phyloP scores from a whole-genome alignment of 495 filamentous ascomycete species.

The Articulospora tetracladia region DNA sequence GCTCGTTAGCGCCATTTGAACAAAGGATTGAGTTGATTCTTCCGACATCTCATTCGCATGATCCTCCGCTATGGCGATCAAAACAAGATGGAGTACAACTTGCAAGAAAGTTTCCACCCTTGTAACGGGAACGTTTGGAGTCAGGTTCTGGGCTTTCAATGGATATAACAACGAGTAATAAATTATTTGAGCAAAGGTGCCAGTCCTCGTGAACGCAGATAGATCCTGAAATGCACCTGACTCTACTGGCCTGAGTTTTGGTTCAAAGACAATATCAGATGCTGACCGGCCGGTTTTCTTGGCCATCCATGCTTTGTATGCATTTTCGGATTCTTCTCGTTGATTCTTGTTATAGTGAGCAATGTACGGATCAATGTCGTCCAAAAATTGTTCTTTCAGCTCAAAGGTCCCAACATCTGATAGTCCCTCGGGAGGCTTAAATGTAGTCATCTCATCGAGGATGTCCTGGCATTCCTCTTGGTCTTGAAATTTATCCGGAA shows the following conservation, averaged over 20 bases:
- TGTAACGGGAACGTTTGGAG: constrained; percentile 69
- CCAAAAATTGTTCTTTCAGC: constrained; percentile 77
- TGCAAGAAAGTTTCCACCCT: constrained; percentile 89
- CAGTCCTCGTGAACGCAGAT: constrained; percentile 70
- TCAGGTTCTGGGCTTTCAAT: constrained; percentile 57
- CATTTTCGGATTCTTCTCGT: constrained; percentile 88
- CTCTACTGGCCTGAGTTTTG: constrained; percentile 72
- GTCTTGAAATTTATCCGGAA: constrained; percentile 84
- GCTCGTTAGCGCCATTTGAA: constrained; percentile 61
- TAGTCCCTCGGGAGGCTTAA: constrained; percentile 84
- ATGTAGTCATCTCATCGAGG: constrained; percentile 84
- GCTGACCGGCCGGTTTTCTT: constrained; percentile 79
- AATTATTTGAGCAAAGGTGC: constrained; percentile 86
- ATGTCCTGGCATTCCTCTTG: constrained; percentile 73
- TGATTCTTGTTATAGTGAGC: constrained; percentile 96
- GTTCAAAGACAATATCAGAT: constrained; percentile 90
- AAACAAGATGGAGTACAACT: constrained; percentile 79
- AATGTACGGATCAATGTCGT: constrained; percentile 89
- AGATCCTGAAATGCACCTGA: constrained; percentile 74
- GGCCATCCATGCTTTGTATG: constrained; percentile 79
- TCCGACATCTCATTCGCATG: constrained; percentile 46
- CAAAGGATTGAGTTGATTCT: constrained; percentile 55
- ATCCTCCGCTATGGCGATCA: constrained; percentile 83
- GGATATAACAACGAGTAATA: constrained; percentile 83
- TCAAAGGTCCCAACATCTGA: constrained; percentile 93